Evolutionary conservation across 2,329 filamentous ascomycete species (phyloP).

Genomic region (Colletotrichum endophyticum): DNA sequence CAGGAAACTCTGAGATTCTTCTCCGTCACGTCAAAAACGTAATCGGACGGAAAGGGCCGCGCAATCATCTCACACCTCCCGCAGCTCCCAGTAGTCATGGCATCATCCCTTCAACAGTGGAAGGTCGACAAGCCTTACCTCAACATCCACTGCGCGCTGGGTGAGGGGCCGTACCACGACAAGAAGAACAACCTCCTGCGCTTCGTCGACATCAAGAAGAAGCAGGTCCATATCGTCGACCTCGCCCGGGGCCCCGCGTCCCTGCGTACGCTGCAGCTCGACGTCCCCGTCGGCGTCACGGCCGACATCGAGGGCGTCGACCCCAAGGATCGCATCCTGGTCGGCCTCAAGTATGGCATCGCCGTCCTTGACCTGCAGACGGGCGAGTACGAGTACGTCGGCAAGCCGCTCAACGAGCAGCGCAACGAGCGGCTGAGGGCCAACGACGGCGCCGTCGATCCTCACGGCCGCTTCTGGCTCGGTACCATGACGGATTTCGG

Average conservation of each 20-base stretch:
- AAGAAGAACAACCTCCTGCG: conserved; percentile 67
- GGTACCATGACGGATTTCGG: conserved; percentile 83
- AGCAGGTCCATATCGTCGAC: conserved; percentile 75
- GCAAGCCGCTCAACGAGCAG: conserved; percentile 50
- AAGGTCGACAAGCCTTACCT: conserved; percentile 61
- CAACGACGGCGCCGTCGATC: conserved; percentile 86
- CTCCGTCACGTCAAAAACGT: not conserved
- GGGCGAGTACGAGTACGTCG: conserved; percentile 58
- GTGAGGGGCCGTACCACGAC: conserved; percentile 80
- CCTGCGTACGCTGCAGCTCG: conserved; percentile 63
- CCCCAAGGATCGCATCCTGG: conserved; percentile 68
- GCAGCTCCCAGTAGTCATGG: conserved; percentile 27
- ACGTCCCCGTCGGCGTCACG: conserved; percentile 68
- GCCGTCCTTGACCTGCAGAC: conserved; percentile 74
- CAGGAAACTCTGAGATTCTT: not conserved
- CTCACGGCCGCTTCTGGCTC: conserved; percentile 82
- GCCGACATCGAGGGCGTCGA: conserved; percentile 76
- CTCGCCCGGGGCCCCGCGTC: conserved; percentile 67
- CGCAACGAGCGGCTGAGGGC: conserved; percentile 63
- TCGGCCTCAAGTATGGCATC: conserved; percentile 82
- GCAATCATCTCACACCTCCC: not conserved
- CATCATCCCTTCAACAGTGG: conserved; percentile 50
- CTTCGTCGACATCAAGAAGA: conserved; percentile 83
- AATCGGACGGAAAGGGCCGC: not conserved
- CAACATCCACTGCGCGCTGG: conserved; percentile 68